Evolutionary conservation across 2,329 filamentous ascomycete genomes (phyloP).

Genomic region (Fusarium haematococcum): DNA sequence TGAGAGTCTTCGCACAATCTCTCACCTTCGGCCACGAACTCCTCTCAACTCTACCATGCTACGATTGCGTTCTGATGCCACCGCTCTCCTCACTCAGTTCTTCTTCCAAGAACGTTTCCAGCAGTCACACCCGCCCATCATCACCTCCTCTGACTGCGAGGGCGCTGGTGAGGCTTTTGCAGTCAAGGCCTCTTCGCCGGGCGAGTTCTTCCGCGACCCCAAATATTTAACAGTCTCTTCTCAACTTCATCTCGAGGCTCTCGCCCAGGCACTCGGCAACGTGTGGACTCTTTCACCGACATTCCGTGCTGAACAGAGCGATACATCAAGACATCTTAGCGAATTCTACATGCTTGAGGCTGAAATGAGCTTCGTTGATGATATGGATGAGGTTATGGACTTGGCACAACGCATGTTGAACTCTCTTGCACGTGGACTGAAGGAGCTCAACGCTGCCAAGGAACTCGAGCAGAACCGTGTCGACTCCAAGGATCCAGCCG

Average conservation of each 20-base stretch:
- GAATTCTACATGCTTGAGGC: conserved; percentile 99
- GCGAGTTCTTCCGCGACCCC: conserved; percentile 81
- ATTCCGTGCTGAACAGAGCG: conserved; percentile 92
- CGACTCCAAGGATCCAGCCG: conserved; percentile 53
- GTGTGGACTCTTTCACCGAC: conserved; percentile 96
- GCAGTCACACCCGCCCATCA: conserved; percentile 91
- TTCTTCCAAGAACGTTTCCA: conserved; percentile 79
- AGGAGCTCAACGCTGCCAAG: conserved; percentile 54
- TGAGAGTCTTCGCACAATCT: conserved; percentile 88
- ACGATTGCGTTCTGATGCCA: conserved; percentile 84
- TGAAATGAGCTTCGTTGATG: conserved; percentile 82
- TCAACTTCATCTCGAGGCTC: conserved; percentile 92
- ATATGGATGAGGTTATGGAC: conserved; percentile 78
- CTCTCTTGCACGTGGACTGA: conserved; percentile 56
- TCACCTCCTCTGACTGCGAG: conserved; percentile 97
- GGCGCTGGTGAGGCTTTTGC: conserved; percentile 95
- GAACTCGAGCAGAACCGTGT: conserved; percentile 57
- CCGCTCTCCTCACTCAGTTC: conserved; percentile 78
- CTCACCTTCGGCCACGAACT: conserved; percentile 86
- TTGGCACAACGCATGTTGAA: conserved; percentile 84
- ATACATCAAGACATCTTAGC: conserved; percentile 92
- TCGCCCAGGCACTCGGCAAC: conserved; percentile 86
- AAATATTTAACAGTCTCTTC: conserved; percentile 97
- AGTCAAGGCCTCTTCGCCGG: conserved; percentile 61
- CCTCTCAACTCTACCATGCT: conserved; percentile 84